These are phyloP conservation scores for Pyracantha coccinea DNA, from an alignment of 331 rosid species.

Conservation along the genomic window DNA sequence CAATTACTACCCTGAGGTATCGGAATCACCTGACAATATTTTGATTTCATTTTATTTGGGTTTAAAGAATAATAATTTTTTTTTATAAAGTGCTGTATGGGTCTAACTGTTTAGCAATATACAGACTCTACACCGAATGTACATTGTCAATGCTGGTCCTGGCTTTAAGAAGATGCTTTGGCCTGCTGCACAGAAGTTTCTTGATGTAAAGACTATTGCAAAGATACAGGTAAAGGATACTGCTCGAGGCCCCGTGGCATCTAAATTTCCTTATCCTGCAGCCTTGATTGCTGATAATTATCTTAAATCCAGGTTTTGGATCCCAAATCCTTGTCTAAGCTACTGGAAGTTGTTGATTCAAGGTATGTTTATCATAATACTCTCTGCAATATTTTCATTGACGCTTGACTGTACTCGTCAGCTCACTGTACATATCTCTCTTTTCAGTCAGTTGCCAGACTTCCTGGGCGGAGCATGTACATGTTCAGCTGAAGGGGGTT, in stretches of 20 bases:
- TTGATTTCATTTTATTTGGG: neutral
- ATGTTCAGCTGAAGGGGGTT: constrained; percentile 66
- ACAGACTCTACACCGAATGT: constrained; percentile 84
- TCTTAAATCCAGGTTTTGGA: constrained; percentile 50
- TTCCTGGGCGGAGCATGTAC: constrained; percentile 88
- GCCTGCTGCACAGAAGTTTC: constrained; percentile 90
- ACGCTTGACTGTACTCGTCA: neutral
- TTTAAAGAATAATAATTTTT: neutral
- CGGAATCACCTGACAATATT: neutral
- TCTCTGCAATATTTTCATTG: neutral
- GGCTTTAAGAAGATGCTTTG: constrained; percentile 89
- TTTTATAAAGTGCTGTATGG: neutral
- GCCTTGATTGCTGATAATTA: neutral
- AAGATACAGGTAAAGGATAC: constrained; percentile 61
- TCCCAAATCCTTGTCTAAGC: constrained; percentile 35
- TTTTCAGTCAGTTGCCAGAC: constrained; percentile 78
- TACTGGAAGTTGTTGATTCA: constrained; percentile 69
- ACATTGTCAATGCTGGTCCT: constrained; percentile 83
- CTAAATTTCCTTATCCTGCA: neutral
- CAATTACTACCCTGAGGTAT: constrained; percentile 88
- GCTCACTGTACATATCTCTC: constrained; percentile 1
- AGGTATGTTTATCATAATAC: constrained; percentile 31
- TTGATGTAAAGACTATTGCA: constrained; percentile 63
- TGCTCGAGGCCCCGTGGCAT: neutral
- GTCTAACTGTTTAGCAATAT: constrained; percentile 3